Evolutionary conservation across 2,329 filamentous ascomycete species (phyloP).

Genomic region (Triangularia verruculosa): DNA sequence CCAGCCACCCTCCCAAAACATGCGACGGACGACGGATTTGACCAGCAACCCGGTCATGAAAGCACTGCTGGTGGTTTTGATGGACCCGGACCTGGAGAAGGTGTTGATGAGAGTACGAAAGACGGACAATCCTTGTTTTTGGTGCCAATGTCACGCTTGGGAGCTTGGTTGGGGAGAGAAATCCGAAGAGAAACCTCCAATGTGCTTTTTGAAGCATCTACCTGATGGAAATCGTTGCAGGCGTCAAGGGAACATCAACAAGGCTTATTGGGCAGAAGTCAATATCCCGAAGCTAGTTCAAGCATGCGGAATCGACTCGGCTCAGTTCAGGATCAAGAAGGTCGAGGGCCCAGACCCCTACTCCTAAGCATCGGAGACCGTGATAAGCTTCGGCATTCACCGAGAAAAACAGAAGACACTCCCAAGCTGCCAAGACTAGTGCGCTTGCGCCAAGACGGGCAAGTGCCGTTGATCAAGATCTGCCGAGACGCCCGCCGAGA

Average conservation of each 20-base stretch:
- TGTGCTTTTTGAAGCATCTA: neutral
- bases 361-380: neutral
- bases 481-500: conserved; percentile 14
- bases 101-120: conserved; percentile 39
- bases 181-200: neutral
- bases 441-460: conserved; percentile 19
- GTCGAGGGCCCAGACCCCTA: conserved; percentile 2
- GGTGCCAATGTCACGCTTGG: conserved; percentile 42
- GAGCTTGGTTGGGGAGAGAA: conserved; percentile 8
- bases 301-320: conserved; percentile 15
- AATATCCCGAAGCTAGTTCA: conserved; percentile 29
- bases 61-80: conserved; percentile 40
- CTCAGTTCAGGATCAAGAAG: conserved; percentile 19
- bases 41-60: conserved; percentile 20
- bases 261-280: conserved; percentile 22
- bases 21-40: neutral
- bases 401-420: neutral
- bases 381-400: neutral
- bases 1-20: neutral
- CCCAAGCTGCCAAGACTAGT: conserved; percentile 7
- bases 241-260: neutral
- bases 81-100: conserved; percentile 44
- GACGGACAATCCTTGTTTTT: conserved; percentile 36
- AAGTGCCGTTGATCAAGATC: conserved; percentile 22
- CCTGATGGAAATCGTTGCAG: neutral